Evolutionary conservation across 805 yeast genomes (phyloP), one percentile per base, ranked within the genome.

Genomic region (Kodamaea fukazawae): DNA sequence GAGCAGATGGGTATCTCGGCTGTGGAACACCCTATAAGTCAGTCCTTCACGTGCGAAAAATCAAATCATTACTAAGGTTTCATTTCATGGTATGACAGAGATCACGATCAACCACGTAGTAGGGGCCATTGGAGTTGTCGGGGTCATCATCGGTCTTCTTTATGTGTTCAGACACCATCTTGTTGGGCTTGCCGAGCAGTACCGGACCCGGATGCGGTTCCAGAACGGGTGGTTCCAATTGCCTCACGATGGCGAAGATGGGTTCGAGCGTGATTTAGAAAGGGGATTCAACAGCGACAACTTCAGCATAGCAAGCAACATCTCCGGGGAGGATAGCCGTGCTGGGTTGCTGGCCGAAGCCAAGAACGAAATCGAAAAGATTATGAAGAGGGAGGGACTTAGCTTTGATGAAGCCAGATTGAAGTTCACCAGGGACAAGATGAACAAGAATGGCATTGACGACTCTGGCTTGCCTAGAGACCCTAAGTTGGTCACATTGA

Each of bases 391-490:
- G 4, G 52, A 56, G 4, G 55, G 65, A 26, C 45, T 83, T 20
- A 51, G 75, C 1, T 86, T 86, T 54, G 95, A 86, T 55, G 78
- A 78, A 30, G 95, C 95, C 1, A 66, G 95, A 44, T 56, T 75
- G 3, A 51, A 68, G 39, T 81, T 74, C 52, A 72, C 77, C 4
- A 67, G 63, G 37, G 46, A 56, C 11, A 61, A 62, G 46, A 68
- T 86, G 55, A 63, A 65, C 1, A 56, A 22, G 29, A 45, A 47
- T 31, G 43, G 47, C 11, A 46, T 55, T 9, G 54, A 43, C 10
- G 41, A 39, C 2, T 41, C 44, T 22, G 58, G 58, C 2, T 25
- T 53, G 9, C 58, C 58, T 1, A 28, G 39, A 11, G 58, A 54
- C 29, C 50, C 55, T 10, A 43, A 43, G 23, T 42, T 54, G 29